Conservation (phyloP, 345 rosid genomes). For the Garcia nutans region DNA sequence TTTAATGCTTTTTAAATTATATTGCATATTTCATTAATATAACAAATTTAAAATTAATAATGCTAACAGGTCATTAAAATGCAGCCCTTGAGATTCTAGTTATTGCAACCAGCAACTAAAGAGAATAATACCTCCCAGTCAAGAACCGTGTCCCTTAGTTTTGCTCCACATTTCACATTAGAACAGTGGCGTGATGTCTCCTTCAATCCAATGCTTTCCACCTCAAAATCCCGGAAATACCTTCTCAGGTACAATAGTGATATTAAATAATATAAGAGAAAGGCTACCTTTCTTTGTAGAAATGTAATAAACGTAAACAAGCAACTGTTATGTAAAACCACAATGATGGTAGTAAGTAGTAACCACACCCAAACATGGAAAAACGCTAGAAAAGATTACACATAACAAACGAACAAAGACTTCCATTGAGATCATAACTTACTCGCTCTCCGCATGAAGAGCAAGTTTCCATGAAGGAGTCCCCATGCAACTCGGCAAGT, state of each 20-base stretch:
- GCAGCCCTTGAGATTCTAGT: neutral
- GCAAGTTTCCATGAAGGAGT: slow-evolving; percentile 92
- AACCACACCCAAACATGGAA: neutral
- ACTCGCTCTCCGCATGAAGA: slow-evolving; percentile 84
- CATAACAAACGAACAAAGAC: neutral
- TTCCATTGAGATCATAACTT: slow-evolving; percentile 17
- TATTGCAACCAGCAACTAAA: neutral
- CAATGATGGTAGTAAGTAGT: neutral
- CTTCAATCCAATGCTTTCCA: slow-evolving; percentile 91
- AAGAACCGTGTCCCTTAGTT: slow-evolving; percentile 90
- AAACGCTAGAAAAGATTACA: neutral
- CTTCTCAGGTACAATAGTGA: slow-evolving; percentile 34
- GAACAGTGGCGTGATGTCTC: slow-evolving; percentile 86
- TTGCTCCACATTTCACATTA: slow-evolving; percentile 62
- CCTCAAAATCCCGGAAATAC: slow-evolving; percentile 93
- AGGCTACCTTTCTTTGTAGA: neutral
- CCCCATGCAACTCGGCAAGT: slow-evolving; percentile 90
- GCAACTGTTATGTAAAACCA: neutral
- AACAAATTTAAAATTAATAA: neutral
- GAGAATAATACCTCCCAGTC: slow-evolving; percentile 85
- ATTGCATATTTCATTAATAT: neutral
- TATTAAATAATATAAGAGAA: neutral
- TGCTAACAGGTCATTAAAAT: neutral
- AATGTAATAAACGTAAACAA: neutral
- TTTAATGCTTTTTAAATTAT: slow-evolving; percentile 5